phyloP scores from a whole-genome alignment of 1,139 yeast genomes.

The Scheffersomyces stambukii region DNA sequence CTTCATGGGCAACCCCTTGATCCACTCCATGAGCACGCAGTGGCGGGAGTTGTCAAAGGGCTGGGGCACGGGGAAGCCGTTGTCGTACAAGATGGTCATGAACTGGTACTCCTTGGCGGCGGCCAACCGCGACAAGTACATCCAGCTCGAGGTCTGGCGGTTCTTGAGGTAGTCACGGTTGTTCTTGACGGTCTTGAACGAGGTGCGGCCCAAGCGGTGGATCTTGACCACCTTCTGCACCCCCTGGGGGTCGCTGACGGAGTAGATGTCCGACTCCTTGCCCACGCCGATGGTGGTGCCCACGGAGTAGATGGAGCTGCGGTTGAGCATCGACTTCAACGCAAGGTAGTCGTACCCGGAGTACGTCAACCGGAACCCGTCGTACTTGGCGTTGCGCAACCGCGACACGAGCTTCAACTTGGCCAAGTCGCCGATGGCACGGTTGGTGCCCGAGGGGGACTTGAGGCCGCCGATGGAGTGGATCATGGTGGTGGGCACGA shows the following conservation, averaged over 20 bases:
- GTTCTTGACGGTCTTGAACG: slow-evolving; percentile 86
- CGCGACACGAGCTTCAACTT: slow-evolving; percentile 74
- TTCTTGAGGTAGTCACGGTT: slow-evolving; percentile 86
- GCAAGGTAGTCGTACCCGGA: slow-evolving; percentile 92
- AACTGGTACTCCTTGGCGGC: slow-evolving; percentile 91
- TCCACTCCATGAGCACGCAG: slow-evolving; percentile 87
- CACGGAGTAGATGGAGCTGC: slow-evolving; percentile 70
- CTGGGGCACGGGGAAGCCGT: slow-evolving; percentile 81
- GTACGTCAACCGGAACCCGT: slow-evolving; percentile 86
- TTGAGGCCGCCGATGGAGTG: slow-evolving; percentile 75
- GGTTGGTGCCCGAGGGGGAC: slow-evolving; percentile 70
- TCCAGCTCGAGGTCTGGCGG: slow-evolving; percentile 75
- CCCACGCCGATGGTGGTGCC: slow-evolving; percentile 95
- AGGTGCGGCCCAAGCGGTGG: slow-evolving; percentile 89
- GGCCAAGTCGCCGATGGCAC: slow-evolving; percentile 82
- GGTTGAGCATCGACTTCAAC: slow-evolving; percentile 70
- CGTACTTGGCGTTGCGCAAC: slow-evolving; percentile 82
- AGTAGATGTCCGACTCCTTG: slow-evolving; percentile 91
- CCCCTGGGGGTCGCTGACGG: slow-evolving; percentile 73
- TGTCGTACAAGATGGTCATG: slow-evolving; percentile 67
- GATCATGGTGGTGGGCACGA: slow-evolving; percentile 86
- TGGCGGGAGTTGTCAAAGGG: slow-evolving; percentile 92
- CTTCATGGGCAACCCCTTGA: slow-evolving; percentile 87
- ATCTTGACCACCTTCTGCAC: slow-evolving; percentile 72
- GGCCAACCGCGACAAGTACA: slow-evolving; percentile 84